Percentiles rank a stretch among this genome's conserved stretches.
phyloP scores from a whole-genome alignment of 441 rosid genomes.

The Theobroma grandiflorum region DNA sequence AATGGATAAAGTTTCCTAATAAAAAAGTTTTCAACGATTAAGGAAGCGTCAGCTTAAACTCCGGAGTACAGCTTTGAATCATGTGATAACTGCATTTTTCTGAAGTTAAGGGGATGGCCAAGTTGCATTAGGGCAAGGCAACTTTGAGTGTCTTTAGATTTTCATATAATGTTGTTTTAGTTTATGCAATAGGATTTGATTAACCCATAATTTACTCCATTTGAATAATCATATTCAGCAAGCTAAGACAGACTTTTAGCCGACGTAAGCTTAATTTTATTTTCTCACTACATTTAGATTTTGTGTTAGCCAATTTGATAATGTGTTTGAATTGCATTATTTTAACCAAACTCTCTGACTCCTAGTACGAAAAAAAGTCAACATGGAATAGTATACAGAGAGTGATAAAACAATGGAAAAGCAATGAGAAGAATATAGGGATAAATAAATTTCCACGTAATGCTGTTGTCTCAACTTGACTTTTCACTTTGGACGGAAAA shows the following conservation, averaged over 20 bases:
- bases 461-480: background rate
- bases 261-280: background rate
- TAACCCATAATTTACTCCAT: background rate
- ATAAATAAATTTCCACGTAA: background rate
- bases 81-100: no score
- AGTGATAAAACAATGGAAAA: background rate
- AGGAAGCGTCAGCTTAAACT: no score
- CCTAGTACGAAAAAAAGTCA: background rate
- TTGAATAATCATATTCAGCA: background rate
- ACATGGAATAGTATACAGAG: background rate
- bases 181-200: background rate
- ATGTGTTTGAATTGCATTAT: conserved; percentile 1
- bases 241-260: background rate
- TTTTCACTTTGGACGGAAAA: background rate
- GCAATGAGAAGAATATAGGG: background rate
- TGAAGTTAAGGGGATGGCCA: no score
- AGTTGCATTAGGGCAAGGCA: no score
- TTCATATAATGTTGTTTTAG: background rate
- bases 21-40: no score
- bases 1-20: no score
- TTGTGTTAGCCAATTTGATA: background rate
- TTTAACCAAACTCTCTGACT: background rate
- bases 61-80: no score
- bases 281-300: background rate
- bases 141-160: no score